phyloP scores from a whole-genome alignment of 2,329 filamentous ascomycete genomes.

The Tolypocladium tropicale region DNA sequence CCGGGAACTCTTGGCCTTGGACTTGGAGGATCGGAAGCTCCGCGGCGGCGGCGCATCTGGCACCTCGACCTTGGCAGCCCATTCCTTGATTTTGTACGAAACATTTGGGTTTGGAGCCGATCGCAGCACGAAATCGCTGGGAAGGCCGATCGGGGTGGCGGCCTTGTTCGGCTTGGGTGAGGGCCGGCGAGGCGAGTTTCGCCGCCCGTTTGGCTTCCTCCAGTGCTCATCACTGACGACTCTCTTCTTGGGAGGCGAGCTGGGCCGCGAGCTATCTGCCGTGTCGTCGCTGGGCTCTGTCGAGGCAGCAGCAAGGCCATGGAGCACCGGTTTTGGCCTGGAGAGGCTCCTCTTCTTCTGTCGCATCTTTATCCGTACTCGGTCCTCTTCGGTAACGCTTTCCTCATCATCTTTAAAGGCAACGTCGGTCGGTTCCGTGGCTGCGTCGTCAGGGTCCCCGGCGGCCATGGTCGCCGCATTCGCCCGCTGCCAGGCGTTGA shows the following conservation, averaged over 20 bases:
- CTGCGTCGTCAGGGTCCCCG: slow-evolving; percentile 39
- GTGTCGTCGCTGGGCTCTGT: slow-evolving; percentile 10
- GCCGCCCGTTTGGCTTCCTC: slow-evolving; percentile 51
- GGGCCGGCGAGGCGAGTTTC: slow-evolving; percentile 32
- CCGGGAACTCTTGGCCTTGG: slow-evolving; percentile 15
- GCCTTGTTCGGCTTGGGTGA: slow-evolving; percentile 24
- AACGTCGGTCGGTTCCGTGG: slow-evolving; percentile 51
- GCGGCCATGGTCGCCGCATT: slow-evolving; percentile 55
- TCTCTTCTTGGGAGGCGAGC: slow-evolving; percentile 69
- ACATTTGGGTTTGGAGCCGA: slow-evolving; percentile 44
- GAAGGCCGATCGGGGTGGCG: slow-evolving; percentile 27
- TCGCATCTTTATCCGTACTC: slow-evolving; percentile 44
- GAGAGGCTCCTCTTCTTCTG: slow-evolving; percentile 31
- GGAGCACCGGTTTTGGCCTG: slow-evolving; percentile 14
- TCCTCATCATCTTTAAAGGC: slow-evolving; percentile 48
- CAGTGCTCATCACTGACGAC: slow-evolving; percentile 92
- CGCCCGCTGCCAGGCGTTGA: slow-evolving; percentile 75
- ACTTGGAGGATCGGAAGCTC: slow-evolving; percentile 26
- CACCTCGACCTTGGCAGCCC: slow-evolving; percentile 46
- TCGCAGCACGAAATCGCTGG: slow-evolving; percentile 46
- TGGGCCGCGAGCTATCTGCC: slow-evolving; percentile 18
- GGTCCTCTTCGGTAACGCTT: slow-evolving; percentile 52
- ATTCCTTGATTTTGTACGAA: slow-evolving; percentile 50
- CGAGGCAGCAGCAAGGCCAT: slow-evolving; percentile 8
- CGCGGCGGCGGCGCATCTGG: slow-evolving; percentile 28